A percentile compares a stretch with the other conserved stretches of the same genome.
phyloP scores from a whole-genome alignment of 177 flowering plant species.

The Vitis hybrid region DNA sequence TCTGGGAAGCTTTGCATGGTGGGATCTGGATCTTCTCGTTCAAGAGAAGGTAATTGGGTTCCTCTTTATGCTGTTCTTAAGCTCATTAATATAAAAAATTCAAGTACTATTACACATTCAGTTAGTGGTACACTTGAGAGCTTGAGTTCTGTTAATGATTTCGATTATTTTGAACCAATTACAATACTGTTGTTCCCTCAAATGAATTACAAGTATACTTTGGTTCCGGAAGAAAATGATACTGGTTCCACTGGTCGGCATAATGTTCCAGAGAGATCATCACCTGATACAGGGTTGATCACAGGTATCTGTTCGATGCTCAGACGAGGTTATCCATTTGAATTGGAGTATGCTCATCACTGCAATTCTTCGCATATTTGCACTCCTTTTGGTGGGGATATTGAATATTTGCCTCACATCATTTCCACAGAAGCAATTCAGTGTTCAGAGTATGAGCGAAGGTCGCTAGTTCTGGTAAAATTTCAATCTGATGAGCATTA shows the following conservation, averaged over 20 bases:
- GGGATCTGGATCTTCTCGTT: slow-evolving; percentile 27
- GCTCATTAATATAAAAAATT: slow-evolving; percentile 33
- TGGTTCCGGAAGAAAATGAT: slow-evolving; percentile 19
- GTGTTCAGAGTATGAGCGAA: slow-evolving; percentile 30
- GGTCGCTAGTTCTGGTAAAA: slow-evolving; percentile 34
- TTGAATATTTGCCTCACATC: slow-evolving; percentile 30
- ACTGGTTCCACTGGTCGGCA: slow-evolving; percentile 8
- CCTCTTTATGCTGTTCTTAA: slow-evolving; percentile 41
- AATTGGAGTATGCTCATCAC: slow-evolving; percentile 35
- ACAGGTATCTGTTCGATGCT: slow-evolving; percentile 29
- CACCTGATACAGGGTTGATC: slow-evolving; percentile 17
- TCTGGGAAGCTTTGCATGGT: slow-evolving; percentile 60
- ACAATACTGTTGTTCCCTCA: slow-evolving; percentile 34
- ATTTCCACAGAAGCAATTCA: slow-evolving; percentile 33
- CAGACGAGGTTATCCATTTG: neutral
- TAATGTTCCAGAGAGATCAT: slow-evolving; percentile 4
- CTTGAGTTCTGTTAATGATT: slow-evolving; percentile 19
- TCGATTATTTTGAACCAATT: slow-evolving; percentile 38
- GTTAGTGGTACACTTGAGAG: slow-evolving; percentile 52
- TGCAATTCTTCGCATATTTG: slow-evolving; percentile 40
- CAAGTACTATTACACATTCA: slow-evolving; percentile 35
- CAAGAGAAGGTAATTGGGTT: slow-evolving; percentile 27
- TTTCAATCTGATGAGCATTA: slow-evolving; percentile 24
- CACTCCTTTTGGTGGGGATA: slow-evolving; percentile 28
- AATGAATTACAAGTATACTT: slow-evolving; percentile 34